Evolutionary conservation across 208 protist species (phyloP).

Genomic region (Crithidia expoeki): DNA sequence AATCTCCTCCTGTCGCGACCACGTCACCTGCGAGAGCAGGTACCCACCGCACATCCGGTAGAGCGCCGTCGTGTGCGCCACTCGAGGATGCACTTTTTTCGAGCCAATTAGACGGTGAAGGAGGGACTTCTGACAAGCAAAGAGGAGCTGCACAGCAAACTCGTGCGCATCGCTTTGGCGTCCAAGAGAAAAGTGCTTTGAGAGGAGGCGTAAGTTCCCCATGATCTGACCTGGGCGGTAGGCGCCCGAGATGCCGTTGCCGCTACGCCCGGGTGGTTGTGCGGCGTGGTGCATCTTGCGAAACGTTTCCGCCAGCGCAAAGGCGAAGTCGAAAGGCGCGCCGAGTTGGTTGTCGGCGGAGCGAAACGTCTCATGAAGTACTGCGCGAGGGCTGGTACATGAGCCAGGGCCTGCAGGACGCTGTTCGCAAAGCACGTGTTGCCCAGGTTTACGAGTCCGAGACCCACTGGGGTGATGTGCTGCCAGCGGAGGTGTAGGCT

Average conservation of each 20-base stretch:
- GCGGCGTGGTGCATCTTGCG: slow-evolving; percentile 58
- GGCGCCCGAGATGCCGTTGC: slow-evolving; percentile 30
- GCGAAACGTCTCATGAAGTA: slow-evolving; percentile 79
- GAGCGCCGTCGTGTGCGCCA: slow-evolving; percentile 80
- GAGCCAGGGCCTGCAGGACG: slow-evolving; percentile 85
- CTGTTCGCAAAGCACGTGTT: slow-evolving; percentile 93
- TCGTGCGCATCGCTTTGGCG: slow-evolving; percentile 92
- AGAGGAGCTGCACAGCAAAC: slow-evolving; percentile 85
- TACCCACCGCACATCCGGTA: slow-evolving; percentile 84
- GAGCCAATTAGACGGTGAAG: slow-evolving; percentile 76
- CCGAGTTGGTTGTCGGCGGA: slow-evolving; percentile 52
- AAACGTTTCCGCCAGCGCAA: slow-evolving; percentile 77
- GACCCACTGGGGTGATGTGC: slow-evolving; percentile 49
- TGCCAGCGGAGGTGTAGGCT: slow-evolving; percentile 73
- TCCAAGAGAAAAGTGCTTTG: slow-evolving; percentile 79
- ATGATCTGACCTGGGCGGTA: slow-evolving; percentile 69
- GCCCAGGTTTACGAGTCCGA: slow-evolving; percentile 84
- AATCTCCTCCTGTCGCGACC: slow-evolving; percentile 81
- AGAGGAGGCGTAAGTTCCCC: slow-evolving; percentile 65
- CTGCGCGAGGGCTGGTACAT: slow-evolving; percentile 86
- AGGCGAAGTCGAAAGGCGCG: slow-evolving; percentile 84
- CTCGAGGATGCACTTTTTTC: slow-evolving; percentile 62
- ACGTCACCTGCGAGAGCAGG: slow-evolving; percentile 84
- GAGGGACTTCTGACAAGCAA: slow-evolving; percentile 77
- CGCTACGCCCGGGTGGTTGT: neutral